Evolutionary conservation across 352 stramenopile genomes (phyloP), one percentile per base, ranked within the genome.

Genomic region (Globisporangium nagaii): DNA sequence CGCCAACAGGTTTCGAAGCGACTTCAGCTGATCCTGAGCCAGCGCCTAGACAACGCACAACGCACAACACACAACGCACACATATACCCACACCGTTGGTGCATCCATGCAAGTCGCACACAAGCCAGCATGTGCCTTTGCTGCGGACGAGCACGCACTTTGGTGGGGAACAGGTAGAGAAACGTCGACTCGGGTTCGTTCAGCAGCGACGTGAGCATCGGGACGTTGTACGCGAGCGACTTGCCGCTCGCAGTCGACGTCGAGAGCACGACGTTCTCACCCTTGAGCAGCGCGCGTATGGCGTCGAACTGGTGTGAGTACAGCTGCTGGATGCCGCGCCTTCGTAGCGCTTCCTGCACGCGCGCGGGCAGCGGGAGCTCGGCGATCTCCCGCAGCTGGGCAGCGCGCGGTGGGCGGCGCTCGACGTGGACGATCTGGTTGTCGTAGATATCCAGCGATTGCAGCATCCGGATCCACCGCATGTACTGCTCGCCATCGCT

Each of bases 91-190:
- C 19, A 36, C 25, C 8, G 15, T 17, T 24, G 13, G 34, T 12
- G 12, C 11, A 20, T 25, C 22, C 43, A 50, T 35, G 25, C 15
- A 9, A 41, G 24, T 9, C 4, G 20, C 17, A 45, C 12, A 15
- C 15, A 35, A 4, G 20, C 7, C 12, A 40, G 1, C n/a, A 44
- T n/a, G n/a, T n/a, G n/a, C n/a, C n/a, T n/a, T n/a, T n/a, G n/a
- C n/a, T n/a, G n/a, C 28, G 2, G 13, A 11, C 4, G 42, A 15
- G 17, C 22, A 31, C 43, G 27, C 45, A 79, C 71, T 68, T 99
- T 99, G 13, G 97, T 99, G 0, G 97, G 97, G 60, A 99, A 99
- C 5, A 99, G 56, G 39, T 98, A 96, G 40, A 99, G 68, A 79
- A 76, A 94, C 50, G 69, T 91, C 32, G 86, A 71, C 9, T 63